phyloP scores from a whole-genome alignment of 2,329 filamentous ascomycete genomes.

The Sporothrix luriei region DNA sequence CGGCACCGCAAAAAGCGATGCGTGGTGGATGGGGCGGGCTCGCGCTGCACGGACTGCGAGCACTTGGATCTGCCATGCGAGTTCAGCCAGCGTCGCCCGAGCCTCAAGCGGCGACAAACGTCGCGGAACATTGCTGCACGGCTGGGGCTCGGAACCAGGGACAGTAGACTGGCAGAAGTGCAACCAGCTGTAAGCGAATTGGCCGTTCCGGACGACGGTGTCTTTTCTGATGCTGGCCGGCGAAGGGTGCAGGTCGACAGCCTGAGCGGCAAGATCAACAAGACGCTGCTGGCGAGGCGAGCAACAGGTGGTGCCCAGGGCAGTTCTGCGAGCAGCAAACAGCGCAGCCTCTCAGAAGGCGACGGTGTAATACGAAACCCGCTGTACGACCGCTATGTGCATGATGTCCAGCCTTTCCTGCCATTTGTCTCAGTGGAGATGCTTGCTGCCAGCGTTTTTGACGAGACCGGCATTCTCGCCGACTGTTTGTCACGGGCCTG shows the following conservation, averaged over 20 bases:
- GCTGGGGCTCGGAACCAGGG: neutral
- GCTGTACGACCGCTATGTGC: neutral
- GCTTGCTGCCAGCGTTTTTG: conserved; percentile 18
- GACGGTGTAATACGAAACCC: neutral
- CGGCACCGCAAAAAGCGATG: conserved; percentile 29
- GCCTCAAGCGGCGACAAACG: conserved; percentile 22
- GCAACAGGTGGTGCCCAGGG: neutral
- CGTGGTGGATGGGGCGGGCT: neutral
- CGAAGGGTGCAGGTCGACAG: conserved; percentile 15
- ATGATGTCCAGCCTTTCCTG: conserved; percentile 15
- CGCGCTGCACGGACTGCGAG: conserved; percentile 26
- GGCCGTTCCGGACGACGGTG: neutral
- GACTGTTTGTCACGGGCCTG: conserved; percentile 20
- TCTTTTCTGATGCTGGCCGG: neutral
- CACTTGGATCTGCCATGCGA: conserved; percentile 27
- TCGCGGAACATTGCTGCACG: conserved; percentile 23
- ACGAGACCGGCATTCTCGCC: neutral
- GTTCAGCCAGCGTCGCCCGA: conserved; percentile 24
- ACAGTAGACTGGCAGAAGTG: neutral
- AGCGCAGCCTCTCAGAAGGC: neutral
- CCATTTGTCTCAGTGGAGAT: conserved; percentile 23
- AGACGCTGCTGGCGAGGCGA: conserved; percentile 1
- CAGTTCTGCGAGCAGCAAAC: neutral
- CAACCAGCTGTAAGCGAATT: no score
- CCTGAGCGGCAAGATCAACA: conserved; percentile 27